phyloP scores from a whole-genome alignment of 2,329 filamentous ascomycete genomes.

The Rhinocladiella similis region DNA sequence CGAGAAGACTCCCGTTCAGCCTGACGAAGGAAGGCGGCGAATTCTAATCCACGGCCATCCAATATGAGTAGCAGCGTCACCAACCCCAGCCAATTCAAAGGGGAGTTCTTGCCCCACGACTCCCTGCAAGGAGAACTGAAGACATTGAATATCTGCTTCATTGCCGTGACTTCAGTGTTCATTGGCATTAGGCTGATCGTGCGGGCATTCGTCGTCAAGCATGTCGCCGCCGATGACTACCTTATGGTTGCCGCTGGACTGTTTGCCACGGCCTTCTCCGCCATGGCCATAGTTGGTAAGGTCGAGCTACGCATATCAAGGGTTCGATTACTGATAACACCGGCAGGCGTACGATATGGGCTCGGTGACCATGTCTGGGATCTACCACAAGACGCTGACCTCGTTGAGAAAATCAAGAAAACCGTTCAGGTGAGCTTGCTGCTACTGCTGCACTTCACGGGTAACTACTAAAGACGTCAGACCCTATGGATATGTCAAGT shows the following conservation, averaged over 20 bases:
- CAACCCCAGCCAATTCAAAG: slow-evolving; percentile 10
- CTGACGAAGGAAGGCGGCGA: not conserved
- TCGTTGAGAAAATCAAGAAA: slow-evolving; percentile 25
- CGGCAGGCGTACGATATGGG: slow-evolving; percentile 29
- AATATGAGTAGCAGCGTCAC: slow-evolving; percentile 17
- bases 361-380: slow-evolving; percentile 35
- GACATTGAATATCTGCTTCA: slow-evolving; percentile 24
- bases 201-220: slow-evolving; percentile 24
- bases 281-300: slow-evolving; percentile 26
- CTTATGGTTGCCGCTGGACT: slow-evolving; percentile 26
- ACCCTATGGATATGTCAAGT: slow-evolving; percentile 50
- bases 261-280: slow-evolving; percentile 24
- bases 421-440: slow-evolving; percentile 25
- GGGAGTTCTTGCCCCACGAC: slow-evolving; percentile 19
- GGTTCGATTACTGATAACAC: not conserved
- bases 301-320: not conserved
- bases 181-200: slow-evolving; percentile 22
- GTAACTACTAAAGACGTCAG: slow-evolving; percentile 26
- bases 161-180: slow-evolving; percentile 20
- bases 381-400: slow-evolving; percentile 27
- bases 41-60: not conserved
- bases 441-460: not conserved
- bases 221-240: slow-evolving; percentile 26
- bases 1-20: not conserved
- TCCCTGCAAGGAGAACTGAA: slow-evolving; percentile 21